Percentiles rank a stretch among this genome's conserved stretches.
Evolutionary conservation across 1,284 basidiomycete species (phyloP).

Genomic region (Melampsora americana): DNA sequence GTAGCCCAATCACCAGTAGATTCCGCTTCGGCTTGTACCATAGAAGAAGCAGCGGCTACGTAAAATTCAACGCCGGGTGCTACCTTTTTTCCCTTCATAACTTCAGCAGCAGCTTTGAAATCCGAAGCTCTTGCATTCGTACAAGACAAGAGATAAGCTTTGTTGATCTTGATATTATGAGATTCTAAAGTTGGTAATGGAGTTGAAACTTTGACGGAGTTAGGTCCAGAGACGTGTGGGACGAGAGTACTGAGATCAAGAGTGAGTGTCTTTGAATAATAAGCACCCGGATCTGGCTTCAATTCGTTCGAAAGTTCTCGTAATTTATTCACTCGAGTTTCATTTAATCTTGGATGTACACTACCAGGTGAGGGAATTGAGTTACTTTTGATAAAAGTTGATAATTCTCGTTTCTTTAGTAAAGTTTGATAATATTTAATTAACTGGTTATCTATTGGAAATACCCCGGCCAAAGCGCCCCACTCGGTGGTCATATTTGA

Average conservation of each 20-base stretch:
- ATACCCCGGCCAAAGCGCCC: conserved; percentile 93
- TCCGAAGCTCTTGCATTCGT: conserved; percentile 97
- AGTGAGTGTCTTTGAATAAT: conserved; percentile 82
- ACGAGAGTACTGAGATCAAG: conserved; percentile 91
- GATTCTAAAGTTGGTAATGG: conserved; percentile 77
- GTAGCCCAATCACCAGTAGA: conserved; percentile 80
- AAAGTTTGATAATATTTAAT: conserved; percentile 83
- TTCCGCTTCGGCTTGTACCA: conserved; percentile 87
- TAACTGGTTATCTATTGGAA: conserved; percentile 82
- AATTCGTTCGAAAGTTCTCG: conserved; percentile 63
- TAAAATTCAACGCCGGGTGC: conserved; percentile 93
- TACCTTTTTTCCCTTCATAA: conserved; percentile 78
- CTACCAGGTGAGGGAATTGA: conserved; percentile 63
- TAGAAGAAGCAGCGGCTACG: conserved; percentile 87
- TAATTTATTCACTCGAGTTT: conserved; percentile 63
- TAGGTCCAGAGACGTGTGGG: conserved; percentile 93
- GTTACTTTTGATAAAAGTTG: conserved; percentile 65
- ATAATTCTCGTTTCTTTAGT: conserved; percentile 71
- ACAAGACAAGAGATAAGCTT: conserved; percentile 97
- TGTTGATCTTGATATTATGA: conserved; percentile 78
- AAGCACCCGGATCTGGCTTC: conserved; percentile 71
- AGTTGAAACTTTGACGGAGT: conserved; percentile 93
- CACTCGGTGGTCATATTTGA: conserved; percentile 99
- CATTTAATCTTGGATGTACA: conserved; percentile 79
- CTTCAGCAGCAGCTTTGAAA: conserved; percentile 82